Conservation (phyloP, 495 filamentous ascomycete species). For the Diplogelasinospora grovesii region DNA sequence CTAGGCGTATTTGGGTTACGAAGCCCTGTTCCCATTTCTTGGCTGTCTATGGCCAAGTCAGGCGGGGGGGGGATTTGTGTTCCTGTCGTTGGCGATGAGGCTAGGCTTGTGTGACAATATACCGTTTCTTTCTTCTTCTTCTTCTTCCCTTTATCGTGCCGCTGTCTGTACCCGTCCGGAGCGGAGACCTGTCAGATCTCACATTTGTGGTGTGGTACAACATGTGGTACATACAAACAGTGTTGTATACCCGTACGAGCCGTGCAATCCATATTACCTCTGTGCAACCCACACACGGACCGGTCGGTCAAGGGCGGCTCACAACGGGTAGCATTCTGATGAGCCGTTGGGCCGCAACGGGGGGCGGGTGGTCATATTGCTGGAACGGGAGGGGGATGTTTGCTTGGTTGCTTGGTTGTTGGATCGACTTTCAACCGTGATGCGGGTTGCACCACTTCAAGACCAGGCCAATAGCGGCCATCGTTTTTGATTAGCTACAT, state of each 20-base stretch:
- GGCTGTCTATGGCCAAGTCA: constrained; percentile 1
- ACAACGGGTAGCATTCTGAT: constrained; percentile 5
- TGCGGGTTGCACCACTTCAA: too few relatives aligned
- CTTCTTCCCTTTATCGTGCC: neutral
- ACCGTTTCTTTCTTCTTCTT: constrained; percentile 1
- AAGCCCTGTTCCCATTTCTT: constrained; percentile 7
- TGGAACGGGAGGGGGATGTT: too few relatives aligned
- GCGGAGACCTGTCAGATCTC: constrained; percentile 22
- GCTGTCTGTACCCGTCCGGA: constrained; percentile 6
- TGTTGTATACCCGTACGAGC: too few relatives aligned
- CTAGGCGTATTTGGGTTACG: too few relatives aligned
- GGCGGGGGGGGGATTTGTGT: neutral
- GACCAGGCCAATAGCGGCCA: too few relatives aligned
- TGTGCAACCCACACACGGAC: constrained; percentile 19
- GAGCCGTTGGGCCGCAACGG: constrained; percentile 8
- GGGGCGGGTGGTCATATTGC: too few relatives aligned
- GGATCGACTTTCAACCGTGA: too few relatives aligned
- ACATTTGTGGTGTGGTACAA: constrained; percentile 16
- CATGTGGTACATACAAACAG: too few relatives aligned
- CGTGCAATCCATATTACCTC: constrained; percentile 6
- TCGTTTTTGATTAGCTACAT: too few relatives aligned
- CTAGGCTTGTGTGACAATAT: constrained; percentile 13
- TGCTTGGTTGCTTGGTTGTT: too few relatives aligned
- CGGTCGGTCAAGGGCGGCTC: constrained; percentile 15
- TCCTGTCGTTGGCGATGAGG: neutral